Base-by-base conservation (phyloP, 192 early-diverging fungal species). In the Coemansia sp. region DNA sequence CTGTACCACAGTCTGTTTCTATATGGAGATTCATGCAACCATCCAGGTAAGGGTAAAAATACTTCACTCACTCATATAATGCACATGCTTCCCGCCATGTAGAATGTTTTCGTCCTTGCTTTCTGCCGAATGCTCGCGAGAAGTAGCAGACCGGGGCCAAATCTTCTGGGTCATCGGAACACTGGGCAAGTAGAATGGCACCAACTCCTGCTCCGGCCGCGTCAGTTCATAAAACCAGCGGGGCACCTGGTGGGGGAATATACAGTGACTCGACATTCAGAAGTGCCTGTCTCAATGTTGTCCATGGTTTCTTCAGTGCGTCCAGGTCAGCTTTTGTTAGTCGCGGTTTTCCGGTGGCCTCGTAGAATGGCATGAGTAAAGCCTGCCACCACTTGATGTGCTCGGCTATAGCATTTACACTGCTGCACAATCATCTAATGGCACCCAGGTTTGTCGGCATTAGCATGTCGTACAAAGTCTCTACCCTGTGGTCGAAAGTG, bases 21-120 rank as follows among this genome's bases (percentile, higher is more conserved):
- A 78, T 65, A 5, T 31, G 42, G n/a, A 27, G 30, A 55, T 72
- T 72, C 3, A 17, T 42, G 6, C 70, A 69, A 0, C 76, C 63
- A 27, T 73, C 76, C 0, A 78, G 54, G 29, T 67, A 72, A 0
- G 66, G 54, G 51, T 72, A 78, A 29, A 78, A 73, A 23, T 66
- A 30, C 24, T 60, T 59, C 20, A 67, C 71, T 1, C 67, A 42
- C 33, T 65, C 53, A 4, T 62, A 39, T 0, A 70, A 59, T 0
- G 70, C 70, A 10, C 54, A 66, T 1, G 70, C 66, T 58, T 78
- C 70, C 1, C 63, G 30, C 62, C 64, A 78, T 0, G 65, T 63
- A 1, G 70, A 61, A 19, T 68, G 71, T 3, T 58, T 58, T 2
- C 76, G 27, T 27, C 27, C 27, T 27, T 27, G 27, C 27, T 27